phyloP scores from a whole-genome alignment of 2,329 filamentous ascomycete species.

The Leptographium lundbergii region DNA sequence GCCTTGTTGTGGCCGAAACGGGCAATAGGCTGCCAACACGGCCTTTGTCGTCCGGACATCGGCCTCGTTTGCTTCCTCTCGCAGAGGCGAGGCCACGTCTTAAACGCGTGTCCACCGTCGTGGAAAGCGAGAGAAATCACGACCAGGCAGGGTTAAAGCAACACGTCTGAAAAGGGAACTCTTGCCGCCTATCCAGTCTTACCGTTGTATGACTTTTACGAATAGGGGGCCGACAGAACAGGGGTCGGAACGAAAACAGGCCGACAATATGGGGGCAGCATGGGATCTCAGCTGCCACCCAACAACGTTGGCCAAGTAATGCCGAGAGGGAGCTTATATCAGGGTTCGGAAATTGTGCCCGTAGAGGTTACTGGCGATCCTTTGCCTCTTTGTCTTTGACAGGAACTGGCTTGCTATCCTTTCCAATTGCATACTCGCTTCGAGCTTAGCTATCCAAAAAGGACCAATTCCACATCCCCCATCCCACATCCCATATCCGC shows the following conservation, averaged over 20 bases:
- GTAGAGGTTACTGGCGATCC: neutral
- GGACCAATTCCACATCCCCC: neutral
- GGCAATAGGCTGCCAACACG: neutral
- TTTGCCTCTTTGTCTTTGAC: neutral
- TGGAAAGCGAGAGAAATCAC: too few relatives aligned
- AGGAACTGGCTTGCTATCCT: neutral
- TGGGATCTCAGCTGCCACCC: neutral
- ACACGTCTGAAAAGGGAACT: neutral
- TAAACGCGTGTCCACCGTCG: too few relatives aligned
- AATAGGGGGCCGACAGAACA: neutral
- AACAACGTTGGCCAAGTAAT: too few relatives aligned
- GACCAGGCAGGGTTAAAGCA: neutral
- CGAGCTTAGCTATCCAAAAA: neutral
- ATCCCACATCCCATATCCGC: too few relatives aligned
- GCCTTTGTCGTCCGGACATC: neutral
- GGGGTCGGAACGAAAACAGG: neutral
- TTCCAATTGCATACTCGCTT: neutral
- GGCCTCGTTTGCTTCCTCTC: neutral
- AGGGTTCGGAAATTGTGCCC: neutral
- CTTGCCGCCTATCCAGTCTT: neutral
- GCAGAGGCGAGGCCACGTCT: too few relatives aligned
- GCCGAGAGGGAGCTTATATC: neutral
- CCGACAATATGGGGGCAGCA: neutral
- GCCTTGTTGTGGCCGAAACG: neutral
- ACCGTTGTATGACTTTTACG: neutral